Base-by-base conservation (phyloP, 495 filamentous ascomycete species). In the Xylaria bambusicola region DNA sequence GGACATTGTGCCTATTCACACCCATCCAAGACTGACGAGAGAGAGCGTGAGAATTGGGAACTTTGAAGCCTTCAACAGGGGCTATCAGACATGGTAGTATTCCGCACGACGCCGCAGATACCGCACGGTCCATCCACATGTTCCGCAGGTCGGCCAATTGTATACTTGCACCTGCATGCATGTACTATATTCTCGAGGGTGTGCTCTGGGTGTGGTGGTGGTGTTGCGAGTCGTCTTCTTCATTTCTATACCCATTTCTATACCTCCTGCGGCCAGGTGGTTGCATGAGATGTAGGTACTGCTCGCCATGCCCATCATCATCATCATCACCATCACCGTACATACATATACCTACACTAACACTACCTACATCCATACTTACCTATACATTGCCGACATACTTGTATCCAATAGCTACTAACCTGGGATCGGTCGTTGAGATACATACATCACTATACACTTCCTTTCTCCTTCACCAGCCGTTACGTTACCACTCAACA, bases 241-340 rank as follows among this genome's bases (percentile, higher is more conserved):
- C 36, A 7, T 9, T 33, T 44, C 17, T 20, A 4, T 44, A 44
- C 40, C 13, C 13, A 15, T 6, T 46, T 10, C 24, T 40, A 24
- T 17, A 26, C 42, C 41, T 46, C 44, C 53, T 56, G 53, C 53
- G 53, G 20, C 53, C 53, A 56, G 41, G n/a, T 15, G 53, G 53
- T 48, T 56, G 53, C 53, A 56, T 56, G 54, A 29, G 18, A 51
- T 58, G 45, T 58, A 58, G 45, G 47, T 58, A 58, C 27, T 58
- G 44, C 46, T 26, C 27, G 52, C 41, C 41, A 46, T 55, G 45
- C 38, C 44, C 42, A 56, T 38, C 36, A 7, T 33, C 5, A 5
- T 10, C 31, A 33, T 33, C 31, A 33, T 33, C 31, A 33, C 26
- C 36, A 56, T 56, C 53, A 56, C 53, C 42, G 42, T 56, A 36